Conservation (phyloP, 352 stramenopile genomes). For the Globisporangium irregulare region DNA sequence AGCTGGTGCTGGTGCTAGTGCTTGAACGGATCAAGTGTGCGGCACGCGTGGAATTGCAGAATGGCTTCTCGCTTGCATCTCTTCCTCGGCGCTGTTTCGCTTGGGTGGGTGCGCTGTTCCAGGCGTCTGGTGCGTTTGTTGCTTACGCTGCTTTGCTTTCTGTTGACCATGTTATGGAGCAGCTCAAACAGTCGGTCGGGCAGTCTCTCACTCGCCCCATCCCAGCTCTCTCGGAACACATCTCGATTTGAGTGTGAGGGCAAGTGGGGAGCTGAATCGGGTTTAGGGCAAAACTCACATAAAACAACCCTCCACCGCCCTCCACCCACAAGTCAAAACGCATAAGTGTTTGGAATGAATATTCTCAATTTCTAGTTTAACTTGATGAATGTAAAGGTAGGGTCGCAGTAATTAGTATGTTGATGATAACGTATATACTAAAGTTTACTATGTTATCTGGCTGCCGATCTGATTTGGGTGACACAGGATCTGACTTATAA, state of each 20-base stretch:
- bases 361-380: background rate
- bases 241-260: background rate
- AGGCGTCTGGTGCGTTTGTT: background rate
- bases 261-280: background rate
- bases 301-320: background rate
- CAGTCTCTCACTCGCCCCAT: background rate
- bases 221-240: background rate
- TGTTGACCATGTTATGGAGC: background rate
- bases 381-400: background rate
- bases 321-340: background rate
- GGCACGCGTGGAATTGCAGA: constrained; percentile 2
- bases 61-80: constrained; percentile 5
- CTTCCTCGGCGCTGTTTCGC: background rate
- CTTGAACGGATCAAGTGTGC: background rate
- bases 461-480: background rate
- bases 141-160: background rate
- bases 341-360: background rate
- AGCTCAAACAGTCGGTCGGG: too few species aligned
- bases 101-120: background rate
- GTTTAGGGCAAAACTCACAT: background rate
- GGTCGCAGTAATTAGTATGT: background rate
- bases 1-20: background rate
- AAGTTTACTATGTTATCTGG: background rate
- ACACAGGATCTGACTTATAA: background rate
- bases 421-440: background rate